phyloP scores from a whole-genome alignment of 2,329 filamentous ascomycete genomes.

The Penicillium rolfsii region DNA sequence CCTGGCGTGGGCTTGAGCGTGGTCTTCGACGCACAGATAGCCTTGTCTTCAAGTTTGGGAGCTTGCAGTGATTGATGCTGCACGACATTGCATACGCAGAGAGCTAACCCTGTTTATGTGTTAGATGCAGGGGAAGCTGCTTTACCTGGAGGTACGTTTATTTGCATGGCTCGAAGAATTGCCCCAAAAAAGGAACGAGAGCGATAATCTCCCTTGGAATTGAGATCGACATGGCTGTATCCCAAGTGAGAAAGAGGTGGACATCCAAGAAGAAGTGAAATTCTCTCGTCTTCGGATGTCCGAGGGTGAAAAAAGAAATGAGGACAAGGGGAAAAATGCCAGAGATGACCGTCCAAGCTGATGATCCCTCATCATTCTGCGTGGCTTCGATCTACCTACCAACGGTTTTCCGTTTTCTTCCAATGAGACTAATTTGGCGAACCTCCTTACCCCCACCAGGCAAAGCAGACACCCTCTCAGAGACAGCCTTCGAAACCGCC shows the following conservation, averaged over 20 bases:
- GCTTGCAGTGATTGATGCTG: slow-evolving; percentile 10
- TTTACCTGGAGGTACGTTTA: slow-evolving; percentile 77
- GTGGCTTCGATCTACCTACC: neutral
- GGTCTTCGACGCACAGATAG: neutral
- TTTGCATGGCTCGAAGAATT: neutral
- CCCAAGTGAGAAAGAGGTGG: neutral
- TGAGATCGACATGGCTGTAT: neutral
- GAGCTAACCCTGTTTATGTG: slow-evolving; percentile 16
- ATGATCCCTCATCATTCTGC: neutral
- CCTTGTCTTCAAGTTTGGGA: slow-evolving; percentile 9
- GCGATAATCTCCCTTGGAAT: neutral
- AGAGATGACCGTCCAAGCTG: slow-evolving; percentile 36
- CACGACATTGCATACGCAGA: slow-evolving; percentile 27
- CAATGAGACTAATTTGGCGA: neutral
- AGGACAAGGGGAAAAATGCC: neutral
- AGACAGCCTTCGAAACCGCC: slow-evolving; percentile 74
- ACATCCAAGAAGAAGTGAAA: neutral
- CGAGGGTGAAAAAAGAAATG: slow-evolving; percentile 11
- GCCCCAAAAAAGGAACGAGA: neutral
- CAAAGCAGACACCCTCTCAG: slow-evolving; percentile 58
- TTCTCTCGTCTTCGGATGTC: neutral
- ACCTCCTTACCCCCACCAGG: slow-evolving; percentile 36
- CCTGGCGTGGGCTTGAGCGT: neutral
- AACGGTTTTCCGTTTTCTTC: neutral
- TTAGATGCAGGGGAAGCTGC: slow-evolving; percentile 79